phyloP scores from a whole-genome alignment of 2,329 filamentous ascomycete genomes.

The Plectosphaerella cucumerina region DNA sequence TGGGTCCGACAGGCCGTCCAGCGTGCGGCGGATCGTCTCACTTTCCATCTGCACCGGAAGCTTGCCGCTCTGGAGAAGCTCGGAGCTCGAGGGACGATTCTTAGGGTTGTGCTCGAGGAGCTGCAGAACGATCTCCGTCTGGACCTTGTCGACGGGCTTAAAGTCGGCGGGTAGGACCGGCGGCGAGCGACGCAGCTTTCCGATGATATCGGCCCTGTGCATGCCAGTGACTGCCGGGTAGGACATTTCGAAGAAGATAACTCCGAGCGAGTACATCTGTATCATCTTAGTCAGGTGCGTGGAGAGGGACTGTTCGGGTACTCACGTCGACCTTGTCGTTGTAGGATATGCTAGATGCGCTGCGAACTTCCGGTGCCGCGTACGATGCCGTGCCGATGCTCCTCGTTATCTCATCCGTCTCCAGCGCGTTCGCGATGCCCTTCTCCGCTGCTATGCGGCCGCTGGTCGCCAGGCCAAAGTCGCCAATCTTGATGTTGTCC shows the following conservation, averaged over 20 bases:
- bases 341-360: slow-evolving; percentile 70
- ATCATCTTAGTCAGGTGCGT: slow-evolving; percentile 11
- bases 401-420: slow-evolving; percentile 62
- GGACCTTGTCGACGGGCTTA: slow-evolving; percentile 62
- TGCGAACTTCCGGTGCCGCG: slow-evolving; percentile 86
- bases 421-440: slow-evolving; percentile 31
- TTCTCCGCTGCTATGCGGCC: slow-evolving; percentile 69
- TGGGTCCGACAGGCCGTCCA: slow-evolving; percentile 76
- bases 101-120: slow-evolving; percentile 79
- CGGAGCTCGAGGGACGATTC: slow-evolving; percentile 75
- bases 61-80: slow-evolving; percentile 80
- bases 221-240: slow-evolving; percentile 60
- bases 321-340: slow-evolving; percentile 87
- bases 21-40: slow-evolving; percentile 78
- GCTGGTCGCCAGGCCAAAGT: slow-evolving; percentile 91
- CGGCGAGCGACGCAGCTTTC: slow-evolving; percentile 62
- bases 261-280: slow-evolving; percentile 90
- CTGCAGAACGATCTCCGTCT: slow-evolving; percentile 73
- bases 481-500: slow-evolving; percentile 91
- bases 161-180: slow-evolving; percentile 73
- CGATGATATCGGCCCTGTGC: slow-evolving; percentile 61
- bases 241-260: slow-evolving; percentile 99
- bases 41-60: slow-evolving; percentile 90
- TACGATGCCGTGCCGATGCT: slow-evolving; percentile 81
- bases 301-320: slow-evolving; percentile 12